Evolutionary conservation across 2,329 filamentous ascomycete species (phyloP).

Genomic region (Exophiala phaeomuriformis): DNA sequence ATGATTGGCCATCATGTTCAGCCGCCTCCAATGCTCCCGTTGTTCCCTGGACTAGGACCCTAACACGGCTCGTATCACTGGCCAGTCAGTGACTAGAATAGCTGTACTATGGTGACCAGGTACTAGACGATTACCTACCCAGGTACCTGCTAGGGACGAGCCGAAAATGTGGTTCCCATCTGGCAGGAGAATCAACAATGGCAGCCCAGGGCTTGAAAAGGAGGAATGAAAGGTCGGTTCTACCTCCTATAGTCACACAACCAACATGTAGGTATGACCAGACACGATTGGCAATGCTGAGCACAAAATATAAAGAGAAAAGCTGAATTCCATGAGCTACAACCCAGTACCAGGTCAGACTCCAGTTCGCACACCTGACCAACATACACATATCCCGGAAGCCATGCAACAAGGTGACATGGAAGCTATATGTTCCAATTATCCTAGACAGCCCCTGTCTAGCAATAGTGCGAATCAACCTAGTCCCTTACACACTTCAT

Average conservation of each 20-base stretch:
- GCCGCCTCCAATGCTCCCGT: neutral
- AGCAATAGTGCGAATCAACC: neutral
- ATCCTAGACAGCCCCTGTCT: neutral
- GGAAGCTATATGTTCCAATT: conserved; percentile 3
- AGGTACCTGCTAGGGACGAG: neutral
- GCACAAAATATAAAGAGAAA: neutral
- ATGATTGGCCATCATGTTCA: conserved; percentile 8
- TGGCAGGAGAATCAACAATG: neutral
- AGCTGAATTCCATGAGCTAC: neutral
- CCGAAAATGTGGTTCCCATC: neutral
- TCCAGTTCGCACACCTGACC: conserved; percentile 3
- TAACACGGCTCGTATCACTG: neutral
- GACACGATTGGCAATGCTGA: neutral
- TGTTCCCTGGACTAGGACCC: neutral
- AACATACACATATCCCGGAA: neutral
- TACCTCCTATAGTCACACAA: neutral
- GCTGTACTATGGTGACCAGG: neutral
- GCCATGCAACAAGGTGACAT: neutral
- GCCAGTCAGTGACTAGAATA: neutral
- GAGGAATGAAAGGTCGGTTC: neutral
- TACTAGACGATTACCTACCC: neutral
- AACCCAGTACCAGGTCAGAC: neutral
- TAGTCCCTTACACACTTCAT: conserved; percentile 4
- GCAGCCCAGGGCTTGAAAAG: neutral
- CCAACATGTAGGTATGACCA: neutral